Evolutionary conservation across 2,329 filamentous ascomycete genomes (phyloP).

Genomic region (Helotiales sp.): DNA sequence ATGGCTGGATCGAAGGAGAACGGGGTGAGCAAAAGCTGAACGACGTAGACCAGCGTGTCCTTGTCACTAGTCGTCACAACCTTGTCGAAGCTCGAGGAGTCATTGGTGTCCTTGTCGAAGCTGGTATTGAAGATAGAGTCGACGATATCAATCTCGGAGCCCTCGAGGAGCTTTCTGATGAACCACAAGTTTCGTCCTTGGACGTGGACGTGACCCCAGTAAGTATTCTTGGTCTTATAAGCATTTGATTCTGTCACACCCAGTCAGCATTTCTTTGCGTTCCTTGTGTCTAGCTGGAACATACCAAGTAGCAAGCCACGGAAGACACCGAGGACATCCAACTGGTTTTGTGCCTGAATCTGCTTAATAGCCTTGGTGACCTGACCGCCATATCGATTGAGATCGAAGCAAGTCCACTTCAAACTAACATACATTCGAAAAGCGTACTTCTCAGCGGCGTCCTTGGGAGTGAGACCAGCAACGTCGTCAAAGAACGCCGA

Average conservation of each 20-base stretch:
- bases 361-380: slow-evolving; percentile 14
- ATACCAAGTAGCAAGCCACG: slow-evolving; percentile 51
- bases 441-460: slow-evolving; percentile 41
- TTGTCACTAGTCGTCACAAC: slow-evolving; percentile 19
- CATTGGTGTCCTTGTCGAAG: slow-evolving; percentile 12
- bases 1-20: slow-evolving; percentile 38
- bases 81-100: background rate
- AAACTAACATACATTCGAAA: slow-evolving; percentile 45
- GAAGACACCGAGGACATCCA: slow-evolving; percentile 46
- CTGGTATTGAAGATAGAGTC: slow-evolving; percentile 34
- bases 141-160: slow-evolving; percentile 35
- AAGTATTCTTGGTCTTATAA: slow-evolving; percentile 10
- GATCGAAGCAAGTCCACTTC: slow-evolving; percentile 35
- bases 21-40: slow-evolving; percentile 40
- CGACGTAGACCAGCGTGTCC: slow-evolving; percentile 27
- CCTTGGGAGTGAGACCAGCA: slow-evolving; percentile 34
- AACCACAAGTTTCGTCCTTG: slow-evolving; percentile 34
- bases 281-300: slow-evolving; percentile 23
- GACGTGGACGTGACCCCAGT: slow-evolving; percentile 39
- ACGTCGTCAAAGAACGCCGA: slow-evolving; percentile 48
- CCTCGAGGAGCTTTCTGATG: slow-evolving; percentile 31
- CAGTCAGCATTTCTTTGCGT: background rate
- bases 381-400: slow-evolving; percentile 35
- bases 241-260: slow-evolving; percentile 38
- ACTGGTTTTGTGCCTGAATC: slow-evolving; percentile 38